Evolutionary conservation across 768 basidiomycete genomes (phyloP).

Genomic region (Boletales sp.): DNA sequence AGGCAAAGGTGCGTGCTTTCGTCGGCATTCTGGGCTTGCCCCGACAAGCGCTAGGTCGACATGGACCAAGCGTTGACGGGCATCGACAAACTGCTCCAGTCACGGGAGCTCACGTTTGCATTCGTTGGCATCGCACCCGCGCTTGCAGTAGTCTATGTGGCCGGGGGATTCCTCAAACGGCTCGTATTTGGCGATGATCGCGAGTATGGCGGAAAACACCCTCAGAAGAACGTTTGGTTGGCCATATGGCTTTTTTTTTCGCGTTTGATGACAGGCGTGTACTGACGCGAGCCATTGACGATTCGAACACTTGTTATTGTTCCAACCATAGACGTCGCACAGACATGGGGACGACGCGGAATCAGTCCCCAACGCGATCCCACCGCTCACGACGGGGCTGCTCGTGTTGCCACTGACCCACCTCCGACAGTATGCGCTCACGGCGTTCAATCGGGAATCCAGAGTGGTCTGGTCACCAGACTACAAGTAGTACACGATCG

Average conservation of each 20-base stretch:
- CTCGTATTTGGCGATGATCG: conserved; percentile 51
- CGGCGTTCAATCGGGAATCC: too few species aligned
- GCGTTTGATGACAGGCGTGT: neutral
- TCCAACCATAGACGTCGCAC: conserved; percentile 36
- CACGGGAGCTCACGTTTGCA: conserved; percentile 93
- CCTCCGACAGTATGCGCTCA: conserved; percentile 62
- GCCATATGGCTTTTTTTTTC: conserved; percentile 58
- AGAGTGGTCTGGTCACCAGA: too few species aligned
- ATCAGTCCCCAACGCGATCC: conserved; percentile 17
- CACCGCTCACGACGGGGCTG: conserved; percentile 67
- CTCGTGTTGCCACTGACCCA: conserved; percentile 67
- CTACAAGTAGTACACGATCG: too few species aligned
- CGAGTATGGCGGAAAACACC: conserved; percentile 55
- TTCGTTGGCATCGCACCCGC: conserved; percentile 96
- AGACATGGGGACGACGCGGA: conserved; percentile 7
- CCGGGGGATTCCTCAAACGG: conserved; percentile 48
- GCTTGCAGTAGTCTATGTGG: conserved; percentile 71
- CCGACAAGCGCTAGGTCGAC: conserved; percentile 60
- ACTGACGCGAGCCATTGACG: conserved; percentile 37
- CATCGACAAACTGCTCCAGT: conserved; percentile 90
- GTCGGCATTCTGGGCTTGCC: neutral
- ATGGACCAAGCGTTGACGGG: conserved; percentile 86
- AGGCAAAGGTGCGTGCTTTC: conserved; percentile 67
- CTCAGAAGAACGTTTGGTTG: conserved; percentile 59
- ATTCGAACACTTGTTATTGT: conserved; percentile 65